phyloP scores from a whole-genome alignment of 1,284 basidiomycete genomes.

The Meripilus lineatus region DNA sequence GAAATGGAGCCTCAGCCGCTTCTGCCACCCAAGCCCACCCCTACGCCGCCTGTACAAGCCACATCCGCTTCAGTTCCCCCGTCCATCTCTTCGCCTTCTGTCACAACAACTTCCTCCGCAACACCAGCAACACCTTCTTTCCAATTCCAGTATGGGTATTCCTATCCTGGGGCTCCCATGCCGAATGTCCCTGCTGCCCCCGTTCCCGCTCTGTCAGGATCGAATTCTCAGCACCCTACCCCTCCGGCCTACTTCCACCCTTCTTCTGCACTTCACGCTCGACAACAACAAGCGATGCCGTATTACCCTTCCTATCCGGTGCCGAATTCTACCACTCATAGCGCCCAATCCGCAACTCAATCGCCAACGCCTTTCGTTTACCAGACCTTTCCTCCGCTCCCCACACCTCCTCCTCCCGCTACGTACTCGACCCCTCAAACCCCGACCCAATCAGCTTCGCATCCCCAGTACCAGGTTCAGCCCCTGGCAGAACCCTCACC shows the following conservation, averaged over 20 bases:
- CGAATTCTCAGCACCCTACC: neutral
- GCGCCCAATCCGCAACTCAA: no score
- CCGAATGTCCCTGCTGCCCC: conserved; percentile 1
- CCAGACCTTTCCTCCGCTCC: conserved; percentile 10
- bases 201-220: neutral
- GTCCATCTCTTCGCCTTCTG: neutral
- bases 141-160: conserved; percentile 8
- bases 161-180: conserved; percentile 3
- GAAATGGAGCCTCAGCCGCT: conserved; percentile 10
- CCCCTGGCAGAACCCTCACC: no score
- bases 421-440: neutral
- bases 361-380: conserved; percentile 5
- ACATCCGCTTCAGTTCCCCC: neutral
- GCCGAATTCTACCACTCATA: no score
- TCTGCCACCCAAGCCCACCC: neutral
- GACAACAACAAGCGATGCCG: neutral
- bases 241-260: conserved; percentile 3
- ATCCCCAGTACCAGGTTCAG: neutral
- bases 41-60: neutral
- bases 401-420: conserved; percentile 3
- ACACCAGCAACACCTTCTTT: conserved; percentile 26
- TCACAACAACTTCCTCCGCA: conserved; percentile 8
- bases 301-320: conserved; percentile 5
- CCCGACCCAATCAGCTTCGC: conserved; percentile 3
- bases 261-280: no score